Evolutionary conservation across 495 filamentous ascomycete species (phyloP).

Genomic region (Penicillium pulvis): DNA sequence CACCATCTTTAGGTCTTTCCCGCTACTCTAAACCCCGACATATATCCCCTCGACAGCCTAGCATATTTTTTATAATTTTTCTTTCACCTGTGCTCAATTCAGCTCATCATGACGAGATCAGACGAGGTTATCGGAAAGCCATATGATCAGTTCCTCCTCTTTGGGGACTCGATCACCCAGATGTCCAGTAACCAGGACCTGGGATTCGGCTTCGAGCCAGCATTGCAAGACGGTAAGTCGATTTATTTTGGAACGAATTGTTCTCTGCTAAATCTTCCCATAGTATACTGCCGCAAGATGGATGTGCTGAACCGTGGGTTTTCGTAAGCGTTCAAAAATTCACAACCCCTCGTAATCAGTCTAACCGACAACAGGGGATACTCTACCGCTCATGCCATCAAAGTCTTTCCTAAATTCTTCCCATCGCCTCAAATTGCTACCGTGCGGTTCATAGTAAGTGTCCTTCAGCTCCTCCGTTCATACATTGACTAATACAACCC

Average conservation of each 20-base stretch:
- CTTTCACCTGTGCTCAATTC: background rate
- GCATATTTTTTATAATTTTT: background rate
- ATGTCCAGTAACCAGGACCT: constrained; percentile 54
- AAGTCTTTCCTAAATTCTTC: constrained; percentile 60
- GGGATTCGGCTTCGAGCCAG: constrained; percentile 72
- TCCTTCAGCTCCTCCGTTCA: background rate
- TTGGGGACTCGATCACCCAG: constrained; percentile 82
- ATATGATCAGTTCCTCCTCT: constrained; percentile 74
- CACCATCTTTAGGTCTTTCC: background rate
- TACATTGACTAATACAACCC: constrained; percentile 3
- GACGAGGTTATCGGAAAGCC: constrained; percentile 32
- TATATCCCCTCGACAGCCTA: background rate
- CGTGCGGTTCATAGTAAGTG: constrained; percentile 66
- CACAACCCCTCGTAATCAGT: background rate
- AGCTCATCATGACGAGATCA: background rate
- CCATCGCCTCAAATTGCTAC: constrained; percentile 54
- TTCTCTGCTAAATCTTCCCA: constrained; percentile 1
- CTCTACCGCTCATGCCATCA: constrained; percentile 64
- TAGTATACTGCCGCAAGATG: constrained; percentile 64
- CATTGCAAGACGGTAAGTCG: constrained; percentile 64
- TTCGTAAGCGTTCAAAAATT: constrained; percentile 39
- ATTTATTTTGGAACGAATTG: no score
- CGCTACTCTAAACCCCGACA: background rate
- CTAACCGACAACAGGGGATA: constrained; percentile 55
- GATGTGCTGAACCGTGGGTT: constrained; percentile 72